Conservation (phyloP, 2,329 filamentous ascomycete species). For the Westerdykella ornata region DNA sequence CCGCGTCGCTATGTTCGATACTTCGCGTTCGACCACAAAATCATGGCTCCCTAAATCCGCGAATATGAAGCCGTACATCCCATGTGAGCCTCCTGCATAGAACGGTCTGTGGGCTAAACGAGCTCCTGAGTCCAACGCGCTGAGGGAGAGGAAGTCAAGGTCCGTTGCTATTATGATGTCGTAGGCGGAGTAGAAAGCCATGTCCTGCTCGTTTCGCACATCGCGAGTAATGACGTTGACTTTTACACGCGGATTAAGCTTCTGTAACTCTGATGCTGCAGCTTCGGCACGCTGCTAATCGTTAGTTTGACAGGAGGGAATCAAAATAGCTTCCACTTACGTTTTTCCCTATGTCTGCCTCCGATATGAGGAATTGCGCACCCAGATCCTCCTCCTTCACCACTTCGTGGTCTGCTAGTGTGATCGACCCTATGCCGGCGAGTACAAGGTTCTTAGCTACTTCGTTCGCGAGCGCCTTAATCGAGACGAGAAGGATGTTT, state of each 20-base stretch:
- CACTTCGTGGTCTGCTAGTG: constrained; percentile 70
- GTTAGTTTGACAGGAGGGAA: constrained; percentile 9
- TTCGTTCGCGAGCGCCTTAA: constrained; percentile 85
- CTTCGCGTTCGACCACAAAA: constrained; percentile 79
- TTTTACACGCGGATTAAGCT: constrained; percentile 81
- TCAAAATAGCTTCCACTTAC: constrained; percentile 33
- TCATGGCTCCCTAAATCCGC: constrained; percentile 86
- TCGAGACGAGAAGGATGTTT: constrained; percentile 80
- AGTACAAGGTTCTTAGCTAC: constrained; percentile 96
- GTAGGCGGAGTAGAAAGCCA: constrained; percentile 69
- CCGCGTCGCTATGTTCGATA: constrained; percentile 60
- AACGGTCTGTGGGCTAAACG: constrained; percentile 73
- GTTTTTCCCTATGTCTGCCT: constrained; percentile 68
- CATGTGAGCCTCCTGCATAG: constrained; percentile 81
- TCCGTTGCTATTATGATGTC: constrained; percentile 88
- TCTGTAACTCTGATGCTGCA: constrained; percentile 67
- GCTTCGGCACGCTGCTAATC: constrained; percentile 64
- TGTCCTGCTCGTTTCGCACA: constrained; percentile 54
- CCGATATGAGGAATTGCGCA: constrained; percentile 63
- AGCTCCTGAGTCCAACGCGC: constrained; percentile 77
- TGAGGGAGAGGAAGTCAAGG: constrained; percentile 66
- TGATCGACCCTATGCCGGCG: constrained; percentile 84
- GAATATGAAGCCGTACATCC: constrained; percentile 92
- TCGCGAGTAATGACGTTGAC: constrained; percentile 64
- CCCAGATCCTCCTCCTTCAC: constrained; percentile 74